phyloP scores from a whole-genome alignment of 306 rosid genomes.

The Trichosanthes truncata region DNA sequence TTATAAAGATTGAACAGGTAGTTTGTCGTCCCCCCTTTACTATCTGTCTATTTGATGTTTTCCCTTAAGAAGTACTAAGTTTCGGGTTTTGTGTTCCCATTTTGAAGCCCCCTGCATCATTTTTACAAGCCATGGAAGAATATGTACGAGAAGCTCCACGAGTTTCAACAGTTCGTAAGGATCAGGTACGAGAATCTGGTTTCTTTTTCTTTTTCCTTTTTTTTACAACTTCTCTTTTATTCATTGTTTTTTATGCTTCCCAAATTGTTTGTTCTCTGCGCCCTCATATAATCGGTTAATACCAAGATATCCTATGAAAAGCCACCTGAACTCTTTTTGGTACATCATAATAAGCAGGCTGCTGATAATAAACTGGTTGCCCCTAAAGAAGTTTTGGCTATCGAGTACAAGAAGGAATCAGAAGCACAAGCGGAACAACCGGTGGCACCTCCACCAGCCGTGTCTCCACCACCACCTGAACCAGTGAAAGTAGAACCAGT shows the following conservation, averaged over 20 bases:
- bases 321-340: not conserved
- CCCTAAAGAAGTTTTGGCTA: constrained; percentile 81
- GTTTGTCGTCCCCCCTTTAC: constrained; percentile 9
- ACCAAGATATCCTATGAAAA: not conserved
- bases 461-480: constrained; percentile 55
- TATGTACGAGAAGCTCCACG: constrained; percentile 87
- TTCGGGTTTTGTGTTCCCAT: constrained; percentile 17
- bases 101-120: constrained; percentile 84
- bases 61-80: constrained; percentile 2
- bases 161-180: constrained; percentile 55
- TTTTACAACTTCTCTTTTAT: not conserved
- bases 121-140: constrained; percentile 98
- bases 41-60: not conserved
- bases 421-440: constrained; percentile 46
- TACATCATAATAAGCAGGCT: constrained; percentile 26
- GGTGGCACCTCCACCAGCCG: constrained; percentile 14
- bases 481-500: constrained; percentile 76
- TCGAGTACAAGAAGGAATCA: constrained; percentile 56
- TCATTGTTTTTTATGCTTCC: not conserved
- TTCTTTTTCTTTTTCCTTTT: not conserved
- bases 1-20: constrained; percentile 94
- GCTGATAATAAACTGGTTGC: constrained; percentile 44
- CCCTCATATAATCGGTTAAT: not conserved
- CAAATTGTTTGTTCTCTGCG: not conserved
- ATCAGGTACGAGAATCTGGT: constrained; percentile 41